Evolutionary conservation across 257 asterid species (phyloP), one percentile per base, ranked within the genome.

Genomic region (Avicennia marina): DNA sequence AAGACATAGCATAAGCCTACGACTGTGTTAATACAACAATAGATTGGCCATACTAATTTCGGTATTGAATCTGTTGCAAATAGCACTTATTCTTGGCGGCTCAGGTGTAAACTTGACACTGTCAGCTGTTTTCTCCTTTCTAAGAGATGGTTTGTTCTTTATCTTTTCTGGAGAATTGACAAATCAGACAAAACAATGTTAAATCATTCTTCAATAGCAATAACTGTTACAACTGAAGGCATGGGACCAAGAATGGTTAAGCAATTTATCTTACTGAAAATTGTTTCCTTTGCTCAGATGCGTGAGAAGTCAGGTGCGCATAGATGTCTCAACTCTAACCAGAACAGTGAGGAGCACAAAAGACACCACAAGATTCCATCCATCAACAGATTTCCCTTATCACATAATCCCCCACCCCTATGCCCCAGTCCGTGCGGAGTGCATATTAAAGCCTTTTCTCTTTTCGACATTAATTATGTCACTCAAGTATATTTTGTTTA

Each of bases 1-100:
- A 56, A 18, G 54, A 66, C 71, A 39, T 57, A 27, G 38, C 44
- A 58, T 40, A 49, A 58, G 27, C 34, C 20, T 36, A 21, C 69
- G 42, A 63, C 58, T 25, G 51, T 34, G 44, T 25, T 19, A 32
- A 53, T 31, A 41, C 38, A 56, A 65, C 57, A 64, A 25, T 7
- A 40, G 53, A 39, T 12, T 25, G 31, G 12, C 29, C 39, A 18
- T 33, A 38, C 42, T 63, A 53, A 63, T 7, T 47, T n/a, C n/a
- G n/a, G n/a, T n/a, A n/a, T n/a, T n/a, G 49, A 34, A 58, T 27
- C 13, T 57, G 29, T 32, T 19, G 42, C 49, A 54, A 54, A 18
- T 47, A 47, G 33, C 22, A 11, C 8, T 42, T 22, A 8, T 38
- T 26, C 49, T 61, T 61, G 11, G 50, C 41, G 33, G 51, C 25